Conservation (phyloP, 768 basidiomycete genomes). For the Pulveroboletus sp. region DNA sequence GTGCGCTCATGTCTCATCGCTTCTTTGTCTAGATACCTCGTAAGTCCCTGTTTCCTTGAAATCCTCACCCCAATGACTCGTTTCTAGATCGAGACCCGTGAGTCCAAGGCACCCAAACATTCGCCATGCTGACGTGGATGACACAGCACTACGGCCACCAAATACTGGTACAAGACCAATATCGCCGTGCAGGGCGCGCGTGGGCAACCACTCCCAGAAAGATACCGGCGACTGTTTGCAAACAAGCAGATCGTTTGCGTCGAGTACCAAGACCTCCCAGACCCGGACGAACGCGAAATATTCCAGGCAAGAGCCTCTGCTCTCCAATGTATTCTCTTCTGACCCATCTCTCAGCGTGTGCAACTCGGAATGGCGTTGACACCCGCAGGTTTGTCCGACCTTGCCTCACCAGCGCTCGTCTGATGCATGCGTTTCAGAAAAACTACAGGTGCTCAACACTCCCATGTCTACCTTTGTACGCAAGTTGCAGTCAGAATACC, state of each 20-base stretch:
- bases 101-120: no score
- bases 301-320: constrained; percentile 54
- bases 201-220: constrained; percentile 46
- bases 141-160: constrained; percentile 33
- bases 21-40: constrained; percentile 48
- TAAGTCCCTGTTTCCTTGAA: constrained; percentile 26
- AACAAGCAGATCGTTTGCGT: constrained; percentile 79
- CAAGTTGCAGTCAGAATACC: constrained; percentile 45
- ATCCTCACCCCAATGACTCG: background rate
- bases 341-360: constrained; percentile 49
- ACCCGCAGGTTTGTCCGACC: constrained; percentile 46
- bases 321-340: background rate
- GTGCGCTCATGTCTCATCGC: constrained; percentile 3
- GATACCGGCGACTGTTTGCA: constrained; percentile 54
- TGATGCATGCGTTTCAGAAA: constrained; percentile 39
- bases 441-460: constrained; percentile 61
- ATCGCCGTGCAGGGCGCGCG: constrained; percentile 6
- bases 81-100: constrained; percentile 44
- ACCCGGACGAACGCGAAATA: constrained; percentile 59
- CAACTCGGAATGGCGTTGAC: constrained; percentile 77
- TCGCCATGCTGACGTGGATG: background rate
- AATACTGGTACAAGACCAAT: constrained; percentile 47
- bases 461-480: constrained; percentile 58
- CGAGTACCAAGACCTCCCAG: constrained; percentile 63
- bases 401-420: background rate